Base-by-base conservation (phyloP, 441 rosid species). In the Syzygium malaccense region DNA sequence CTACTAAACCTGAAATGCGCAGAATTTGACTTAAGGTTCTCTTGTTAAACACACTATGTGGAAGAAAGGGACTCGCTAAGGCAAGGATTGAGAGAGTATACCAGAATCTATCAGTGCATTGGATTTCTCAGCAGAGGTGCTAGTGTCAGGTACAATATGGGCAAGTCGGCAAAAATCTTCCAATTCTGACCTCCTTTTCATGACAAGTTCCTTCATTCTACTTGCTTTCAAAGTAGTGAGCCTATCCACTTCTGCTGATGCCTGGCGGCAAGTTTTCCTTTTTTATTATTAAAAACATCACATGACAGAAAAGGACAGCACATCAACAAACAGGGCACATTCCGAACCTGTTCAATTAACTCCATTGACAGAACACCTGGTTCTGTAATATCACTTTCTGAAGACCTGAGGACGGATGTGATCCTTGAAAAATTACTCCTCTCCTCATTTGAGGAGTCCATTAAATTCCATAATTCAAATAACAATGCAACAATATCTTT, bases 401-500 rank as follows among this genome's bases (percentile, higher is more conserved):
- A 90, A 89, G 92, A 93, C 88, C 95, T 92, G 84, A 98, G 92
- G 91, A 94, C 88, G 51, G 91, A 91, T 86, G 91, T 91, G 68
- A 95, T 89, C 92, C 92, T 93, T 37, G 95, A 92, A 90, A 96
- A 98, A 45, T 71, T 88, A 79, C 85, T 91, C 94, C 90, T 94
- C 87, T 96, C 98, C 90, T 94, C 96, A 51, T 92, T 91, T 56
- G 99, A 94, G 13, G 99, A 94, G 92, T 97, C 99, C 99, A 98
- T 97, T 94, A 98, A 93, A 91, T 93, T 95, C 99, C 97, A 98
- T 55, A 98, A 96, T 88, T 97, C 99, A 87, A 92, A 93, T 71
- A 98, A 93, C 13, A 93, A 91, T 20, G 89, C 92, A 62, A 90
- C 90, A 87, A 94, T 94, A 89, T 95, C 97, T 93, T 94, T 98